Base-by-base conservation (phyloP, 2,329 filamentous ascomycete genomes). In the Penicillium polonicum region DNA sequence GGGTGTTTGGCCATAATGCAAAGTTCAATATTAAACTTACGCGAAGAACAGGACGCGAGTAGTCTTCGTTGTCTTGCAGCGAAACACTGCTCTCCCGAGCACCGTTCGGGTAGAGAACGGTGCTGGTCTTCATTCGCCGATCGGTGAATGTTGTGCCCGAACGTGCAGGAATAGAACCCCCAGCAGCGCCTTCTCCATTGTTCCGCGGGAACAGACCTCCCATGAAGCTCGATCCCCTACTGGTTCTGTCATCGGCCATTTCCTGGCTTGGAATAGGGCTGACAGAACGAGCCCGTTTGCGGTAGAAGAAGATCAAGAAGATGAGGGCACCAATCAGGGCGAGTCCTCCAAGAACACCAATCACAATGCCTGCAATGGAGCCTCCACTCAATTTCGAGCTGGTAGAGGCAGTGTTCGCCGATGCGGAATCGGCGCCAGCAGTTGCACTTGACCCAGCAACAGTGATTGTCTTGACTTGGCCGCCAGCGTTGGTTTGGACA, bases 41-140 rank as follows among this genome's bases (percentile, higher is more conserved):
- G 41, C 76, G 74, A 62, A 78, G 65, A 35, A 78, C 76, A 44
- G 76, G 77, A 27, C 78, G 71, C 35, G 78, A 79, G 65, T 80
- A 80, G 61, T 80, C 78, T 64, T 78, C 75, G 55, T 79, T 75
- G 59, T 80, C 78, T 59, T 79, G 77, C 21, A 80, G 72, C 19
- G 78, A 80, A 19, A 78, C 68, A 58, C 74, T 77, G 64, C 77
- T 79, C 44, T 74, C 67, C 35, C 76, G 76, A 48, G 70, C 65
- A 53, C 75, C 76, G 50, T 76, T 71, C 15, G 72, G 70, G 61
- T 76, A 78, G 52, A 79, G 70, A 25, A 71, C 62, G 8, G 73
- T 70, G 58, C 74, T 74, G 45, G 75, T 74, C 58, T 78, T 79
- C 70, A 80, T 68, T 56, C 78, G 75, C 60, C 74, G 74, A 60